phyloP scores from a whole-genome alignment of 208 protist species.

The Plasmodiophora brassicae region DNA sequence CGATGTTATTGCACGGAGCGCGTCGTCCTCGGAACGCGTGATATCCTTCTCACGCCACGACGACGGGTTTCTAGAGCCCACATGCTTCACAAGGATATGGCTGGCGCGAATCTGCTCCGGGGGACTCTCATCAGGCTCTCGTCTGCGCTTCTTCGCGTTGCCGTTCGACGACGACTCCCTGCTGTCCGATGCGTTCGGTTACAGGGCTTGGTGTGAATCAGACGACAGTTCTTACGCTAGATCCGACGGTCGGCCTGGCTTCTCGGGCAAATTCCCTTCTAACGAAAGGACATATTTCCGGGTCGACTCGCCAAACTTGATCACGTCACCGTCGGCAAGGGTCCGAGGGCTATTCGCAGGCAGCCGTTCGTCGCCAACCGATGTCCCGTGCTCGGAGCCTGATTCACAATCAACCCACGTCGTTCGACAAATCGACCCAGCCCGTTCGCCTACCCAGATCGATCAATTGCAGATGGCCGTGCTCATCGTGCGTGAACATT shows the following conservation, averaged over 20 bases:
- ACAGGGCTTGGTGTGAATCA: background rate
- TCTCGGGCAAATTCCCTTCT: background rate
- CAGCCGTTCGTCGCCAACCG: background rate
- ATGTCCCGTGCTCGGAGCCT: background rate
- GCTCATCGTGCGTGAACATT: background rate
- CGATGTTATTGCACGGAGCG: background rate
- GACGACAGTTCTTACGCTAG: background rate
- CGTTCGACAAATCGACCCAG: too few species aligned
- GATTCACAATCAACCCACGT: too few species aligned
- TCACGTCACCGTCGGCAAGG: background rate
- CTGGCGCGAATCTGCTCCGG: background rate
- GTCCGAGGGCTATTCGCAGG: background rate
- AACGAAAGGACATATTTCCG: constrained; percentile 22
- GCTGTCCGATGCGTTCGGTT: background rate
- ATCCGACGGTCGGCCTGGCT: background rate
- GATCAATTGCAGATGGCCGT: background rate
- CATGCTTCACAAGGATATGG: constrained; percentile 28
- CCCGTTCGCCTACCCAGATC: constrained; percentile 3
- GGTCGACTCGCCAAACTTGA: background rate
- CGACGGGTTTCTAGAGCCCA: background rate
- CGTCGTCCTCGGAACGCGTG: background rate
- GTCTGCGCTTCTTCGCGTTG: background rate
- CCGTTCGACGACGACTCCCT: background rate
- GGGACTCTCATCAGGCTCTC: background rate
- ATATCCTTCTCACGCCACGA: background rate